Base-by-base conservation (phyloP, 306 rosid genomes). In the Acacia acuminata region DNA sequence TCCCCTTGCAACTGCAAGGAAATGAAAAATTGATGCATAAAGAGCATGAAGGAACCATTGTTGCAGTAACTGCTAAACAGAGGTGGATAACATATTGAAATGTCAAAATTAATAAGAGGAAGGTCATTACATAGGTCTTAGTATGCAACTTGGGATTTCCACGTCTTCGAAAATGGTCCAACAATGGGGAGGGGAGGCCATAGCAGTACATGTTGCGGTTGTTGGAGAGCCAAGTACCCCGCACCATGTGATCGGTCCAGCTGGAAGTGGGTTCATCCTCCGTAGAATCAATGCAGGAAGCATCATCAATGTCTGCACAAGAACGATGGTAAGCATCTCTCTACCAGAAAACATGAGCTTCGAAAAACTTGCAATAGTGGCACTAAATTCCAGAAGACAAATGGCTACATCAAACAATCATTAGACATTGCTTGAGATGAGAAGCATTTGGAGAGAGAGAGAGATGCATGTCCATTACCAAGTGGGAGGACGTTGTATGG, bases 181-280 rank as follows among this genome's bases (percentile, higher is more conserved):
- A 75, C 55, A 96, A 88, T 27, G 89, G 94, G 34, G 92, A 83
- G 74, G 98, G 97, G 76, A 96, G 89, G 79, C 96, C 92, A 55
- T 93, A 92, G 70, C 86, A 76, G 84, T 93, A 91, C 68, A 88
- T 58, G 65, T 58, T 20, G 76, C 81, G 85, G 82, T 93, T 87
- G 20, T 86, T 80, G 56, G 96, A 92, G 82, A 90, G 88, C 94
- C 93, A 93, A 45, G 99, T 93, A 84, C 92, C 94, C 84, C 93
- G 88, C 82, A 91, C 91, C 99, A 96, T 92, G 90, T 93, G 98
- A 83, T 63, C 78, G 13, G 79, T 77, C 87, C 82, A 77, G 81
- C 71, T 76, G 50, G 89, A 82, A 65, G 53, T 45, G 58, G 81
- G 60, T 77, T 55, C 63, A 83, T 73, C 85, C 84, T 86, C 88